Evolutionary conservation across 2,329 filamentous ascomycete genomes (phyloP), one percentile per base, ranked within the genome.

Genomic region (Camptophora hylomeconis): DNA sequence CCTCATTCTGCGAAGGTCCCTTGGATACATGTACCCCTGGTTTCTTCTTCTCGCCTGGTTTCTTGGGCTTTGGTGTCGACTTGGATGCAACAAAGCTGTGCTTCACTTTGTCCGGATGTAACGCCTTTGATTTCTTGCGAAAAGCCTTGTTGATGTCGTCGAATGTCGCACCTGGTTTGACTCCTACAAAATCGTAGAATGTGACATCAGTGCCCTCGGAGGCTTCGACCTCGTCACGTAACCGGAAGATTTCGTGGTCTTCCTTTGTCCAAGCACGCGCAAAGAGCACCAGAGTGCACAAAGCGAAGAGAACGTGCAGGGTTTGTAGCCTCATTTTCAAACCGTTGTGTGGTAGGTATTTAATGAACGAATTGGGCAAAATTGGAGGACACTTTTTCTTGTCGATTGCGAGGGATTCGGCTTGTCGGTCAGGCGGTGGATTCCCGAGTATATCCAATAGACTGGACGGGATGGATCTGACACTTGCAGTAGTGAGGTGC

Each of bases 171-270:
- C 67, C 67, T 35, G 73, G 63, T 28, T 68, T 63, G 41, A 93
- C 69, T 47, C 78, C 84, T 39, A 98, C 65, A 58, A 93, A 89
- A 51, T 92, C 65, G 70, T 98, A 98, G 59, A 98, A 98, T 45
- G 81, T 89, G 36, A 82, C 69, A 38, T 80, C 76, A 28, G 65
- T 48, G 33, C 89, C 84, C 54, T 94, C 81, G 41, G 74, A 63
- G 24, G 72, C 59, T 36, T 70, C 61, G 32, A 98, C 71, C 53
- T 95, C 89, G 60, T 94, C 84, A 49, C 78, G 78, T 38, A 98
- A 68, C 46, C 84, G 80, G 64, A 98, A 98, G 61, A 98, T 95
- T 60, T 98, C 89, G 52, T 92, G 83, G 59, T 98, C 89, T 68
- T 92, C 82, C 57, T 89, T 89, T 33, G 72, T 74, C 82, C 84